Evolutionary conservation across 805 yeast species (phyloP).

Genomic region (Phaffomyces antillensis): DNA sequence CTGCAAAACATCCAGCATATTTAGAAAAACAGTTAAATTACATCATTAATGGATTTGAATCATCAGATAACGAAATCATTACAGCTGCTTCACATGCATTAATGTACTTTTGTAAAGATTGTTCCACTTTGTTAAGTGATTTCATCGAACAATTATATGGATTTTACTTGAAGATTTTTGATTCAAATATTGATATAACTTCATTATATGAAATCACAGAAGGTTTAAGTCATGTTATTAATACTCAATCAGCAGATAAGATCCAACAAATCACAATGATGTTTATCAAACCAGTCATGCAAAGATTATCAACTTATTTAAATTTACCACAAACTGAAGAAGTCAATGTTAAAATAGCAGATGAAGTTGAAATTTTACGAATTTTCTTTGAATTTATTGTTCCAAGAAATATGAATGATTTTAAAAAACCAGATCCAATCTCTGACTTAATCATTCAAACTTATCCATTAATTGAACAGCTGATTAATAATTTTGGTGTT

Average conservation of each 20-base stretch:
- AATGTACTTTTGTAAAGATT: conserved; percentile 92
- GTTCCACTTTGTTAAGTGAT: conserved; percentile 55
- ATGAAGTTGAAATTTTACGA: conserved; percentile 63
- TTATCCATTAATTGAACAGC: conserved; percentile 49
- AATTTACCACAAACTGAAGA: conserved; percentile 26
- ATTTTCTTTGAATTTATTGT: conserved; percentile 51
- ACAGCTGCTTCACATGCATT: conserved; percentile 90
- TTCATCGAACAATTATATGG: conserved; percentile 69
- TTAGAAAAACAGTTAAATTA: conserved; percentile 79
- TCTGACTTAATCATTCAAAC: conserved; percentile 47
- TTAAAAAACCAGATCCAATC: conserved; percentile 35
- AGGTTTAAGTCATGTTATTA: conserved; percentile 81
- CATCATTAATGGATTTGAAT: conserved; percentile 66
- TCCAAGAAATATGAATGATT: conserved; percentile 27
- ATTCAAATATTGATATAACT: conserved; percentile 49
- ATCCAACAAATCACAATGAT: conserved; percentile 47
- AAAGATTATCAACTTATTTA: conserved; percentile 30
- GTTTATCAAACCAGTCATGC: conserved; percentile 63
- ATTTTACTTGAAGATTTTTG: conserved; percentile 52
- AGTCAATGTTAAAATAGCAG: conserved; percentile 48
- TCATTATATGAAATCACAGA: conserved; percentile 77
- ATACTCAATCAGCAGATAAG: conserved; percentile 47
- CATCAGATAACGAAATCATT: conserved; percentile 37
- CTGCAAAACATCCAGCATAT: conserved; percentile 74
- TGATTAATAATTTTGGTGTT: conserved; percentile 49